phyloP scores from a whole-genome alignment of 1,139 yeast genomes.

The Saccharomyces hybrid region DNA sequence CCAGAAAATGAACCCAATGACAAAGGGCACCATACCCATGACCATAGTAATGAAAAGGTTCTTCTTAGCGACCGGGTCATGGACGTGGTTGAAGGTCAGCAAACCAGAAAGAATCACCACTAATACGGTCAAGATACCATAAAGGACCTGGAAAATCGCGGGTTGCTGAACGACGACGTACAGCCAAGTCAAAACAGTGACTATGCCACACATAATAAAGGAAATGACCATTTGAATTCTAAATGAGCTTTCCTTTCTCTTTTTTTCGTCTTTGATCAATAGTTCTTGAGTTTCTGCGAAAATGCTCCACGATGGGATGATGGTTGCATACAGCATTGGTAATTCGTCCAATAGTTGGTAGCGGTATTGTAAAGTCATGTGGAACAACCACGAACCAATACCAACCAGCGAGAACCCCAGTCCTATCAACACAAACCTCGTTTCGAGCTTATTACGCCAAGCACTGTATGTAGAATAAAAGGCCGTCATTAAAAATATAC shows the following conservation, averaged over 20 bases:
- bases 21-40: conserved; percentile 57
- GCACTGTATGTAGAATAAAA: conserved; percentile 59
- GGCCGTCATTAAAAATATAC: conserved; percentile 60
- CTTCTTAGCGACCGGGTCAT: conserved; percentile 39
- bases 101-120: conserved; percentile 50
- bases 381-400: conserved; percentile 89
- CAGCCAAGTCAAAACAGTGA: conserved; percentile 50
- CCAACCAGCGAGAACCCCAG: conserved; percentile 85
- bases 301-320: conserved; percentile 73
- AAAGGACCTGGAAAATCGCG: conserved; percentile 73
- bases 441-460: conserved; percentile 52
- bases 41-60: conserved; percentile 49
- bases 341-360: conserved; percentile 89
- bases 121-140: conserved; percentile 48
- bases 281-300: conserved; percentile 36
- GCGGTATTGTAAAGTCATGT: conserved; percentile 85
- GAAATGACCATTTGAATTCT: conserved; percentile 38
- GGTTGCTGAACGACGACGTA: conserved; percentile 73
- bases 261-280: conserved; percentile 32
- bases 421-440: conserved; percentile 62
- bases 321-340: conserved; percentile 97
- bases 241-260: conserved; percentile 34
- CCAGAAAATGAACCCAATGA: conserved; percentile 70
- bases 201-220: conserved; percentile 45
- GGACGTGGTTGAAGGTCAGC: conserved; percentile 47